Conservation (phyloP, 495 filamentous ascomycete genomes). For the Annulohypoxylon stygium region DNA sequence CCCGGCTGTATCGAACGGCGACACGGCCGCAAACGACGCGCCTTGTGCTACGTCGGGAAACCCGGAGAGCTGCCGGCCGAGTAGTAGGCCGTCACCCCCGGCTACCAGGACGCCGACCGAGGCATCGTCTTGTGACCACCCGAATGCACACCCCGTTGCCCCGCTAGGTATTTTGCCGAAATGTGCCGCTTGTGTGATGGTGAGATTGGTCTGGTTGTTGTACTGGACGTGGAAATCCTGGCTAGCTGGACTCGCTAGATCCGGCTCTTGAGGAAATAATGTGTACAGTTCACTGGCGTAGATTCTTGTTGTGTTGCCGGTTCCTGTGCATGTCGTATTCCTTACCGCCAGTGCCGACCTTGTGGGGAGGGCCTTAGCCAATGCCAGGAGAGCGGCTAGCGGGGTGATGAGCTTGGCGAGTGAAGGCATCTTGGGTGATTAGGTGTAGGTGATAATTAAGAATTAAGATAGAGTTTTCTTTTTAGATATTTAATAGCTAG, state of each 20-base stretch:
- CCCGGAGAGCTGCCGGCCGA: constrained; percentile 21
- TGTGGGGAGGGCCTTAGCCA: constrained; percentile 17
- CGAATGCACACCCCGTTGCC: constrained; percentile 24
- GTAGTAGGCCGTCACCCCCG: constrained; percentile 21
- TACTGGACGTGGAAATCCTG: constrained; percentile 31
- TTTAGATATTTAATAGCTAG: background rate
- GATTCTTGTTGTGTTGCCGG: background rate
- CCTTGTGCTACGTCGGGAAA: constrained; percentile 13
- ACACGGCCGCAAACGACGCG: constrained; percentile 15
- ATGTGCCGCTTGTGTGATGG: constrained; percentile 15
- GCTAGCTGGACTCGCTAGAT: background rate
- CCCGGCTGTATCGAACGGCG: constrained; percentile 6
- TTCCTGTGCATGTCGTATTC: background rate
- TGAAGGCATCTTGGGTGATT: constrained; percentile 27
- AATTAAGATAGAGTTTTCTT: background rate
- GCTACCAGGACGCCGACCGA: constrained; percentile 16
- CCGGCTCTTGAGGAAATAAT: constrained; percentile 7
- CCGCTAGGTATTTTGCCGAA: constrained; percentile 24
- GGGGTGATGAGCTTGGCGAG: constrained; percentile 17
- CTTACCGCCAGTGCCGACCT: background rate
- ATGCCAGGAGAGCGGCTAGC: background rate
- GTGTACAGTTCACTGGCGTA: constrained; percentile 30
- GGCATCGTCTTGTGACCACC: constrained; percentile 32
- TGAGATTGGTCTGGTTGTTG: constrained; percentile 26
- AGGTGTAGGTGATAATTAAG: background rate